These are phyloP conservation scores for Penicillium tannophilum DNA, from an alignment of 495 filamentous ascomycete genomes.

Conservation along the genomic window DNA sequence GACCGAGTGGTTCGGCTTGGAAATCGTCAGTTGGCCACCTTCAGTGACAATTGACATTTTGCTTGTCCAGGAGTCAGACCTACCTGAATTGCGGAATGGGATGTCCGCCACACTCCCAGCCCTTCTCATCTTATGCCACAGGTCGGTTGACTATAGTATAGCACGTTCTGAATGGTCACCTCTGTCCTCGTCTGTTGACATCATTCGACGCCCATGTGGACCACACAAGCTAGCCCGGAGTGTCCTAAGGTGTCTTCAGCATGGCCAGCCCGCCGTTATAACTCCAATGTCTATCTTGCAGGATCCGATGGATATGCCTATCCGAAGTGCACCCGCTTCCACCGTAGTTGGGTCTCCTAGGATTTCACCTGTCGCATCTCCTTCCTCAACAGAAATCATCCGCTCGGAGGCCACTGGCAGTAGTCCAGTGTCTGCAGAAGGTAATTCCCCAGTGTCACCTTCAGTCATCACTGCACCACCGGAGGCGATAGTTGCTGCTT, in stretches of 20 bases:
- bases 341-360: conserved; percentile 1
- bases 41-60: conserved; percentile 39
- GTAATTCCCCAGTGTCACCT: conserved; percentile 1
- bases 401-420: neutral
- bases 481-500: conserved; percentile 12
- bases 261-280: conserved; percentile 18
- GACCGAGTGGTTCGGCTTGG: conserved; percentile 49
- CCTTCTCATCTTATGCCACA: conserved; percentile 41
- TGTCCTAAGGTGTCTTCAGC: conserved; percentile 39
- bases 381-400: neutral
- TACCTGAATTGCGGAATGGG: conserved; percentile 24
- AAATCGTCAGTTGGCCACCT: conserved; percentile 40
- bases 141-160: conserved; percentile 34
- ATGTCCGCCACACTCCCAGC: conserved; percentile 28
- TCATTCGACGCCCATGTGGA: conserved; percentile 58
- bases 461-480: conserved; percentile 14
- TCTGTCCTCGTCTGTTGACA: conserved; percentile 39
- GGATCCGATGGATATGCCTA: conserved; percentile 20
- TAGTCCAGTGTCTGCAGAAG: neutral
- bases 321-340: conserved; percentile 13
- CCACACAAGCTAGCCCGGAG: conserved; percentile 66
- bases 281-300: conserved; percentile 16
- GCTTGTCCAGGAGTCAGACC: conserved; percentile 42
- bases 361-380: neutral
- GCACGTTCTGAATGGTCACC: conserved; percentile 34